phyloP scores from a whole-genome alignment of 495 filamentous ascomycete genomes.

The Poronia punctata region DNA sequence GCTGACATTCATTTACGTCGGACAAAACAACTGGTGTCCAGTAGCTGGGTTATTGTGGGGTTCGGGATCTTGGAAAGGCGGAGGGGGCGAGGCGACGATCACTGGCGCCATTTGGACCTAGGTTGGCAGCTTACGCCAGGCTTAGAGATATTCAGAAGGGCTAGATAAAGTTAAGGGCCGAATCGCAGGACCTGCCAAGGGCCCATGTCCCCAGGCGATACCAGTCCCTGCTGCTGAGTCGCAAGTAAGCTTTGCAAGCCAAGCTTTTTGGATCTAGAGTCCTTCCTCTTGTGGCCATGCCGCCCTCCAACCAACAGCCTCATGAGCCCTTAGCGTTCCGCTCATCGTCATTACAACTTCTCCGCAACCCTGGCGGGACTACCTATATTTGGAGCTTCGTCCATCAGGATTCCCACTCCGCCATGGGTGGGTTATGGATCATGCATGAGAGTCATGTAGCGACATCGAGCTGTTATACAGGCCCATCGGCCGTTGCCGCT shows the following conservation, averaged over 20 bases:
- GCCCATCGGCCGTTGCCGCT: too few species aligned
- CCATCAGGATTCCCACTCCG: constrained; percentile 6
- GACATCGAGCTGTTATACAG: neutral
- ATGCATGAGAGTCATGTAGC: neutral
- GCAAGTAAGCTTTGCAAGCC: neutral
- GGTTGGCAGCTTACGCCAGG: too few species aligned
- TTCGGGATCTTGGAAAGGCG: too few species aligned
- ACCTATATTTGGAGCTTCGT: too few species aligned
- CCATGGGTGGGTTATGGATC: constrained; percentile 1
- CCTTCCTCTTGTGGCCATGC: constrained; percentile 5
- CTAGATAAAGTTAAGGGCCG: constrained; percentile 7
- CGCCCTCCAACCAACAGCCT: constrained; percentile 5
- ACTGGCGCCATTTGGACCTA: too few species aligned
- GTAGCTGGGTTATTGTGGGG: too few species aligned
- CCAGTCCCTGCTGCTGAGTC: neutral
- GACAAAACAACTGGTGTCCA: too few species aligned
- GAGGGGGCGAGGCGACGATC: too few species aligned
- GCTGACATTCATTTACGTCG: too few species aligned
- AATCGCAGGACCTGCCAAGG: constrained; percentile 6
- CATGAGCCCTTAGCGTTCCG: neutral
- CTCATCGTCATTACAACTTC: constrained; percentile 5
- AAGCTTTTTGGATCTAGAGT: neutral
- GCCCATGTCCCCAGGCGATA: neutral
- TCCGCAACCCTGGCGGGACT: too few species aligned
- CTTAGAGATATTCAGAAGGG: too few species aligned